Base-by-base conservation (phyloP, 768 basidiomycete genomes). In the Cantharellus cinnabarinus region DNA sequence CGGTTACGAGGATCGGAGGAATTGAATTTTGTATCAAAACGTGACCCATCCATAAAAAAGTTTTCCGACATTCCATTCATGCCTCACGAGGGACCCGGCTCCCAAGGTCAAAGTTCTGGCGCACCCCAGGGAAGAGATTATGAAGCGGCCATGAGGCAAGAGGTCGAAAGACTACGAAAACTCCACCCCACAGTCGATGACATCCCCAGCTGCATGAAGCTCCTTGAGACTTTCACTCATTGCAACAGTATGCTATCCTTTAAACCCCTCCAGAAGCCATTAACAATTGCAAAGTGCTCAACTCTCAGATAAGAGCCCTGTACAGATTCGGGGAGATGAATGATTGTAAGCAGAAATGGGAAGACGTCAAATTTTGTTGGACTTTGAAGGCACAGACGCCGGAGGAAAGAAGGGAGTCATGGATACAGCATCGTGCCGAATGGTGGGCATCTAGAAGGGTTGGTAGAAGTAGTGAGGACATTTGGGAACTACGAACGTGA, bases 281-380 rank as follows among this genome's bases (percentile, higher is more conserved):
- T n/a, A 15, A 48, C 3, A 14, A 50, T 7, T 20, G 5, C 39
- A 1, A 62, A 94, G 93, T 80, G 56, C 74, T 91, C 41, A 79
- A 81, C 42, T 77, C 79, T 20, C 94, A 97, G 70, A 69, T 90
- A 55, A 84, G 82, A 65, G 82, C 84, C 2, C 70, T 97, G 58
- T 98, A 98, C 70, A 79, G 94, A 66, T 81, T 83, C 64, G 94
- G 94, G 4, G 71, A 78, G 60, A 77, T 80, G 59, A 71, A 78
- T 0, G 77, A 80, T 58, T 97, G 93, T 70, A 73, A 72, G 0
- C 74, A 75, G 51, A 91, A 94, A 68, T 76, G 82, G 67, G 82
- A 89, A 60, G 91, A 94, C 65, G 93, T 94, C 77, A 95, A 95
- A 70, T 94, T 87, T 70, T 99, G 94, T 71, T 73, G 94, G 73